Conservation (phyloP, 768 basidiomycete species). For the Leccinellum rugosiceps region DNA sequence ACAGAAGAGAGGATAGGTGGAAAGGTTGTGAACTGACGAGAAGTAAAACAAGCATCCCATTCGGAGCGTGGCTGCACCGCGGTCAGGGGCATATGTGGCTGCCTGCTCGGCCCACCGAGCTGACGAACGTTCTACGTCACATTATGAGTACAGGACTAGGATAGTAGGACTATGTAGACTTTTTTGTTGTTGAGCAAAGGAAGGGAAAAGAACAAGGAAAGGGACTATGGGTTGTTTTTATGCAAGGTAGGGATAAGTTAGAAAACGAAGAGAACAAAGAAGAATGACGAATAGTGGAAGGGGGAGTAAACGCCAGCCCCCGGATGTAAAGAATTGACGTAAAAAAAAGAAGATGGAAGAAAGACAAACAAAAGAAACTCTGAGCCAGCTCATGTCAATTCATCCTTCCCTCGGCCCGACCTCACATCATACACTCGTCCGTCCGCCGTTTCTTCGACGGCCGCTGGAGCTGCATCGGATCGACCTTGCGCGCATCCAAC, state of each 20-base stretch:
- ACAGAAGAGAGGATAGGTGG: background rate
- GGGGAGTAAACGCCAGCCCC: background rate
- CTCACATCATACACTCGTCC: constrained; percentile 18
- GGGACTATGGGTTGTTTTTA: background rate
- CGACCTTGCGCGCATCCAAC: constrained; percentile 29
- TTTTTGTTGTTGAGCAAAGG: background rate
- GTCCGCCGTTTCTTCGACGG: constrained; percentile 30
- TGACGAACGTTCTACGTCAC: background rate
- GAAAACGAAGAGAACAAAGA: background rate
- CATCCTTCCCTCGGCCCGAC: too few relatives aligned
- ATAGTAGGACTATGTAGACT: background rate
- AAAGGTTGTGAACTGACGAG: background rate
- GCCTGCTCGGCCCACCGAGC: background rate
- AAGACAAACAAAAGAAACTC: background rate
- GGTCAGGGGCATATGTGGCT: too few relatives aligned
- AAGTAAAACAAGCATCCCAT: background rate
- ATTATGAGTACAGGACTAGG: background rate
- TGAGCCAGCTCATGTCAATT: too few relatives aligned
- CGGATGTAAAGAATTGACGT: background rate
- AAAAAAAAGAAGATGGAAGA: background rate
- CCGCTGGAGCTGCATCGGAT: constrained; percentile 8
- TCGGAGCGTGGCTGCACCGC: too few relatives aligned
- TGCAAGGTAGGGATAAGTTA: background rate
- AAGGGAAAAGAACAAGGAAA: background rate
- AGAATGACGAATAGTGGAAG: background rate